Evolutionary conservation across 768 basidiomycete species (phyloP), one percentile per base, ranked within the genome.

Genomic region (Naematelia aurantialba): DNA sequence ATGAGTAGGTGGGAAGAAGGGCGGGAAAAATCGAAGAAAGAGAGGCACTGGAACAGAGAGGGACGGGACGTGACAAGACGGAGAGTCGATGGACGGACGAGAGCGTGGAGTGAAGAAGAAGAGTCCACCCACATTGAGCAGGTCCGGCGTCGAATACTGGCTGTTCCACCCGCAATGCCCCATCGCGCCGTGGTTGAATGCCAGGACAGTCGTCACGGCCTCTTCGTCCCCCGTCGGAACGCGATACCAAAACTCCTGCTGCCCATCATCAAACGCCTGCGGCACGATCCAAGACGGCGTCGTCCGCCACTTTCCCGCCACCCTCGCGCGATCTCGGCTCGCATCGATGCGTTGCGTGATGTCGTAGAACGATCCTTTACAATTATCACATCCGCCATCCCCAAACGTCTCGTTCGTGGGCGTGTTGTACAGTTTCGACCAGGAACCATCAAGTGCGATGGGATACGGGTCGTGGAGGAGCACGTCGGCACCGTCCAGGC

Each of bases 351-450:
- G 80, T 0, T 79, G 80, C 11, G 84, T 82, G 53, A 89, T 85
- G 68, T 89, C 88, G 58, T 84, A 81, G 63, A 87, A 87, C 21
- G 60, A 78, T 1, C 86, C 87, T 55, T 82, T 76, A 73, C 89
- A 91, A 63, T 83, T 81, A 64, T 85, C 86, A 58, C 80, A 88
- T 65, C 89, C 89, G 66, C 88, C 89, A 67, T 83, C 84, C 1
- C 88, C 89, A 61, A 83, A 88, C 61, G 84, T 82, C 0, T 45
- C 13, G 26, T 63, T 72, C 50, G 70, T 69, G 2, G 56, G 52
- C 4, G 73, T 74, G 4, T 53, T 25, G 54, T 61, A 76, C 14
- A 56, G 27, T 27, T 60, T 61, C 0, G 67, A 69, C 45, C 54
- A 71, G 4, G 57, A 61, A 2, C 55, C 57, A 53, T 70, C 68